Base-by-base conservation (phyloP, 345 rosid genomes). In the Bruguiera parviflora region DNA sequence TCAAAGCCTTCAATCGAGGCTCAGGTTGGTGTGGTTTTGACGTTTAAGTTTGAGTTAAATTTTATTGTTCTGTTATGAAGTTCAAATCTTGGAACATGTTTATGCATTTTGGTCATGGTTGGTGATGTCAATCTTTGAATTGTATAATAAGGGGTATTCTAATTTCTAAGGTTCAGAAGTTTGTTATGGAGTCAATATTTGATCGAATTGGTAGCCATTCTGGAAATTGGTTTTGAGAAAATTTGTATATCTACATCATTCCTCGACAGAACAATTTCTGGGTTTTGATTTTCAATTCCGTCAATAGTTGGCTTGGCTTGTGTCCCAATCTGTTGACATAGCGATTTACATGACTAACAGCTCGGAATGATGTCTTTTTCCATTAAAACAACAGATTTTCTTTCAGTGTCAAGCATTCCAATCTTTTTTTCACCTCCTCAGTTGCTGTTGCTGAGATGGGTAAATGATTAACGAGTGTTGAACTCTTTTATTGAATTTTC, bases 21-120 rank as follows among this genome's bases (percentile, higher is more conserved):
- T 58, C 92, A 83, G 95, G 96, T 94, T 61, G 18, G 79, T 71
- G 56, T 31, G 28, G 46, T 46, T 61, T 57, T 49, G 47, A 10
- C 16, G 47, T 65, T 39, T 39, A 10, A 39, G 13, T 15, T 11
- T 39, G 16, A 39, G 47, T 39, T 8, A 9, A 37, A 8, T 37
- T 9, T 39, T 39, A 9, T 39, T 39, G 1, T 9, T 39, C 47
- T 39, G 16, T 39, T 39, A 16, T 55, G 5, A 37, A 16, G 3
- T 39, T 39, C 47, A 39, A 39, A 10, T 39, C 47, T 8, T 39
- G 47, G 16, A 33, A 33, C 10, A 39, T 39, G 47, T 39, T 33
- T 39, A 3, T 39, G 47, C 47, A 39, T 39, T 15, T 37, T 18
- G 22, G 1, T 35, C 32, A 49, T 19, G 7, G 6, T 49, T 19